Conservation (phyloP, 257 asterid species). For the Nicotiana sylvestris region DNA sequence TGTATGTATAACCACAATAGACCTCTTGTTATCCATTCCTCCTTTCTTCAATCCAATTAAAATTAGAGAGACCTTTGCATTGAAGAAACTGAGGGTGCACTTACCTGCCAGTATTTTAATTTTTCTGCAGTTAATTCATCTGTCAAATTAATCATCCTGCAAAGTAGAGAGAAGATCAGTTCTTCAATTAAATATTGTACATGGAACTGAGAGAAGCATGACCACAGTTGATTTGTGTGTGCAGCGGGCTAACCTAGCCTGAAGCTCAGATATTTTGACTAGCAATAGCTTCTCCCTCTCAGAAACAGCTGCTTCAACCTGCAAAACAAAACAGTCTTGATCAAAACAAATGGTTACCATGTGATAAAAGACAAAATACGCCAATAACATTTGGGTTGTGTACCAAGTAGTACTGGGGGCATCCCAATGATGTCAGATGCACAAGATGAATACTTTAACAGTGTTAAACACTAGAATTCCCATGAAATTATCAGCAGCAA, state of each 20-base stretch:
- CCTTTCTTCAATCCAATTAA: not conserved
- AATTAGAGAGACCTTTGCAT: not conserved
- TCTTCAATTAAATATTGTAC: slow-evolving; percentile 8
- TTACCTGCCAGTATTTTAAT: slow-evolving; percentile 69
- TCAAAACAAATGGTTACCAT: not conserved
- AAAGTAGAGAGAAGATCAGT: slow-evolving; percentile 23
- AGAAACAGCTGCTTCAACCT: slow-evolving; percentile 60
- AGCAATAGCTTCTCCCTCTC: slow-evolving; percentile 83
- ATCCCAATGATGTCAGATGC: not conserved
- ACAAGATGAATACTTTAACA: not conserved
- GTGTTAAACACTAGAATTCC: not conserved
- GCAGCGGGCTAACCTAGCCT: slow-evolving; percentile 55
- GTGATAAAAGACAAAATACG: not conserved
- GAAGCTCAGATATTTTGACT: slow-evolving; percentile 77
- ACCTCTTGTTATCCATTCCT: not conserved
- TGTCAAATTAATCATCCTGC: slow-evolving; percentile 82
- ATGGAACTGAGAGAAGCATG: not conserved
- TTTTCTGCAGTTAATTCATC: slow-evolving; percentile 80
- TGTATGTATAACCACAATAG: not conserved
- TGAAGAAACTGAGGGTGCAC: slow-evolving; percentile 17
- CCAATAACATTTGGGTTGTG: not conserved
- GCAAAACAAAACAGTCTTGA: not conserved
- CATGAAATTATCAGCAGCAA: not conserved
- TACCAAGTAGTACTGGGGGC: too few relatives aligned
- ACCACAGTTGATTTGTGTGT: not conserved